These are phyloP conservation scores for Austroboletus novae-zelandiae DNA, from an alignment of 1,284 basidiomycete genomes.

Conservation along the genomic window DNA sequence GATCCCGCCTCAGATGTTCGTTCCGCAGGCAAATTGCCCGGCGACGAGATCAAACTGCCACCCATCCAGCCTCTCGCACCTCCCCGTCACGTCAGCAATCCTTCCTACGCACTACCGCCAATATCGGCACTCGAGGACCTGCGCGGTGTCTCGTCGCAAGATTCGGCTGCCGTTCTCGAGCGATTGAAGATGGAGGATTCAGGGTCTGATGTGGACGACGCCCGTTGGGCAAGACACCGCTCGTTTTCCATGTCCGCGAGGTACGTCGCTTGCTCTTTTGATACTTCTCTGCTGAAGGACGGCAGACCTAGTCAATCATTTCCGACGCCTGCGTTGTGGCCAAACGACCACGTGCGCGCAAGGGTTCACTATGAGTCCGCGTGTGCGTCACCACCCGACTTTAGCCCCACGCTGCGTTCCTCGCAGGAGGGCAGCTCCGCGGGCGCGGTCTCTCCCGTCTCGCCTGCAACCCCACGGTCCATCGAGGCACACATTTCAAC, in stretches of 20 bases:
- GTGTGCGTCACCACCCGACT: slow-evolving; percentile 17
- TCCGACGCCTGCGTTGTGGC: slow-evolving; percentile 27
- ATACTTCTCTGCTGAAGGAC: slow-evolving; percentile 5
- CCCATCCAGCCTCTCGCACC: slow-evolving; percentile 45
- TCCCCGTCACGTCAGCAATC: slow-evolving; percentile 28
- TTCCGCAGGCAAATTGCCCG: slow-evolving; percentile 20
- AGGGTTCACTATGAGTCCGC: slow-evolving; percentile 17
- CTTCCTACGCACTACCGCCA: slow-evolving; percentile 56
- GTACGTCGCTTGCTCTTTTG: slow-evolving; percentile 11
- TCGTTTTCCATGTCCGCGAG: slow-evolving; percentile 25
- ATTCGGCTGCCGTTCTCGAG: slow-evolving; percentile 61
- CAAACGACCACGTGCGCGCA: slow-evolving; percentile 16
- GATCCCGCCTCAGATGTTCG: slow-evolving; percentile 22
- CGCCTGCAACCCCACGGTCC: slow-evolving; percentile 47
- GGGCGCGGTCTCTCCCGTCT: slow-evolving; percentile 47
- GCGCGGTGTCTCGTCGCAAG: slow-evolving; percentile 47
- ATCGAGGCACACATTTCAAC: slow-evolving; percentile 19
- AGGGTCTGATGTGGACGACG: slow-evolving; percentile 19
- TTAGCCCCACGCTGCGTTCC: slow-evolving; percentile 25
- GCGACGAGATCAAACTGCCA: slow-evolving; percentile 48
- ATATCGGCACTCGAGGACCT: slow-evolving; percentile 65
- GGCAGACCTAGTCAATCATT: slow-evolving; percentile 21
- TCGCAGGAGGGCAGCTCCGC: slow-evolving; percentile 37
- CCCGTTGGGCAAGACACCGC: slow-evolving; percentile 36
- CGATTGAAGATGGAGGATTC: slow-evolving; percentile 53